phyloP scores from a whole-genome alignment of 805 yeast species.

The Kazachstania martiniae region DNA sequence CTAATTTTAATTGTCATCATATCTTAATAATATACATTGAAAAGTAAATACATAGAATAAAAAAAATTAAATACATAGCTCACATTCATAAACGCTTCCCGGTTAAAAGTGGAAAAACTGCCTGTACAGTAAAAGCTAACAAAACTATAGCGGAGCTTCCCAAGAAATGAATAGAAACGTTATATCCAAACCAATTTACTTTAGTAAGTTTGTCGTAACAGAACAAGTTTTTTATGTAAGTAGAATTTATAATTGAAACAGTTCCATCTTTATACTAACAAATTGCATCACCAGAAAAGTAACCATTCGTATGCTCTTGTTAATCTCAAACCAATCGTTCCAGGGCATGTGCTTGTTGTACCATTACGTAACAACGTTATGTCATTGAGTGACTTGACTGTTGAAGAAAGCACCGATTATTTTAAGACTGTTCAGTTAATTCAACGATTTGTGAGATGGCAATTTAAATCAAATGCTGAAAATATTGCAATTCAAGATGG shows the following conservation, averaged over 20 bases:
- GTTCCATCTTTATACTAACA: neutral
- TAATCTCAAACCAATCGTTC: conserved; percentile 81
- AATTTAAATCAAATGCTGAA: conserved; percentile 69
- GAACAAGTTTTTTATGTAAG: conserved; percentile 26
- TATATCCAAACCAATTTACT: conserved; percentile 14
- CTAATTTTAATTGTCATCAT: no score
- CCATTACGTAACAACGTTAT: conserved; percentile 58
- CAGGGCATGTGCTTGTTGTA: conserved; percentile 87
- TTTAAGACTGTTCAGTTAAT: conserved; percentile 65
- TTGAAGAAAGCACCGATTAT: conserved; percentile 67
- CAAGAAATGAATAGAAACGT: no score
- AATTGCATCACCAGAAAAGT: conserved; percentile 35
- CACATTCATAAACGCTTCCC: no score
- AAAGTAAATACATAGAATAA: neutral
- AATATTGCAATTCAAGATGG: conserved; percentile 96
- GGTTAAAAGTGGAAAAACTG: no score
- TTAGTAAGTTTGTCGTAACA: conserved; percentile 27
- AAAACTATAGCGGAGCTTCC: no score
- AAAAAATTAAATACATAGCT: no score
- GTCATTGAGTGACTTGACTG: conserved; percentile 56
- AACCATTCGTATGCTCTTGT: conserved; percentile 73
- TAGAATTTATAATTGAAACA: neutral
- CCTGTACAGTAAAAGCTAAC: no score
- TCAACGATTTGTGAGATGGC: conserved; percentile 51
- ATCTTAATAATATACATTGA: no score